These are phyloP conservation scores for Salix dunnii DNA, from an alignment of 345 rosid species.

Conservation along the genomic window DNA sequence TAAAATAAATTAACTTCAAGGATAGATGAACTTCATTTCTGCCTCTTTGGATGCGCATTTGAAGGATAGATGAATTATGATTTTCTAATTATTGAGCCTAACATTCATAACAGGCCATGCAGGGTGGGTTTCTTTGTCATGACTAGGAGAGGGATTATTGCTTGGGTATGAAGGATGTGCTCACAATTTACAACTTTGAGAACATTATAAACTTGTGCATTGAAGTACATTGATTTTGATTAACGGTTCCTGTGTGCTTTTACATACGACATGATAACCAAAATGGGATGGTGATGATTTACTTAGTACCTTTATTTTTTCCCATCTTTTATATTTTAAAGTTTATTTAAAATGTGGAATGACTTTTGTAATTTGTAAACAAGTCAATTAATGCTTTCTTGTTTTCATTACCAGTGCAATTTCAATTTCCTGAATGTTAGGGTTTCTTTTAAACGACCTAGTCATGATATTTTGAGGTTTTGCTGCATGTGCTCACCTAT, in stretches of 20 bases:
- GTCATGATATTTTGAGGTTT: conserved; percentile 4
- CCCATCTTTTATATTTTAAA: too few relatives aligned
- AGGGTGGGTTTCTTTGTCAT: neutral
- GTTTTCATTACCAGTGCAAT: neutral
- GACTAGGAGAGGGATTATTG: neutral
- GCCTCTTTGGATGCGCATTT: neutral
- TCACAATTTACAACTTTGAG: neutral
- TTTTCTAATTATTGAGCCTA: neutral
- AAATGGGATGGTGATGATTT: neutral
- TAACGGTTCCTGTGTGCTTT: neutral
- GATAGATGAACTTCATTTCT: neutral
- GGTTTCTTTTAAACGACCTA: neutral
- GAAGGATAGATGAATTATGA: neutral
- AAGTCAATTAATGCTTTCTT: neutral
- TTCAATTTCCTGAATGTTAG: neutral
- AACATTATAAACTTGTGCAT: neutral
- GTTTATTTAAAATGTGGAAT: neutral
- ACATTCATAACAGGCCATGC: neutral
- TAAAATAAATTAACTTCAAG: neutral
- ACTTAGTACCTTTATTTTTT: neutral
- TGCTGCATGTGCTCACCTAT: neutral
- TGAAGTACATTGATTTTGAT: neutral
- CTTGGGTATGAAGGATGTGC: neutral
- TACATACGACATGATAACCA: neutral
- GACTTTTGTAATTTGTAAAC: neutral